phyloP scores from a whole-genome alignment of 805 yeast species.

The Myxozyma monticola region DNA sequence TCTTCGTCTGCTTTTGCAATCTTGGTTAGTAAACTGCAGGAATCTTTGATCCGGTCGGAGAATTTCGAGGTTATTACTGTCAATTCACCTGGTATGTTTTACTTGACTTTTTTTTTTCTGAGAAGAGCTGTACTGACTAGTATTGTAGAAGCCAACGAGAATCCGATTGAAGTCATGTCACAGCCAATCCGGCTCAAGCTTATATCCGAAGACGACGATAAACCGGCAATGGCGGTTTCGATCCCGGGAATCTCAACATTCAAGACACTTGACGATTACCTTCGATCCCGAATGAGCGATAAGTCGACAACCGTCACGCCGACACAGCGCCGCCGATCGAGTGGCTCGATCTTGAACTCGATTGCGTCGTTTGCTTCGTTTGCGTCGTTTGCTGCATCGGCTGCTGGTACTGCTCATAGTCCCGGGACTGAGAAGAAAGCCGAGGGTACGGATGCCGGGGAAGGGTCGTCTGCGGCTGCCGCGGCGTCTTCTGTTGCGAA shows the following conservation, averaged over 20 bases:
- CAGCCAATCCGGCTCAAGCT: slow-evolving; percentile 67
- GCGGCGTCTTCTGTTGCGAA: no score
- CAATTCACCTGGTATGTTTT: slow-evolving; percentile 38
- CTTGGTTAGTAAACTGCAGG: slow-evolving; percentile 64
- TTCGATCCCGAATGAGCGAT: slow-evolving; percentile 42
- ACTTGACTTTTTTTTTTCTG: not conserved
- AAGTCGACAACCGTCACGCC: no score
- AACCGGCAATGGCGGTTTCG: slow-evolving; percentile 39
- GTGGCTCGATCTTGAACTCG: no score
- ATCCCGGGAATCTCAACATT: slow-evolving; percentile 58
- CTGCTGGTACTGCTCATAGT: slow-evolving; percentile 6
- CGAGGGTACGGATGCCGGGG: not conserved
- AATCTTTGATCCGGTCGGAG: slow-evolving; percentile 71
- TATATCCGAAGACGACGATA: slow-evolving; percentile 40
- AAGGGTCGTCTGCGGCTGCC: not conserved
- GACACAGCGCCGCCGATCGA: no score
- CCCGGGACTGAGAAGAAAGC: slow-evolving; percentile 9
- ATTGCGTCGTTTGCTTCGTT: slow-evolving; percentile 17
- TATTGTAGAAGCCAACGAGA: slow-evolving; percentile 9
- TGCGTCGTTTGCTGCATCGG: slow-evolving; percentile 24
- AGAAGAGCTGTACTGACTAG: slow-evolving; percentile 5
- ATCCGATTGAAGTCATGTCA: slow-evolving; percentile 48
- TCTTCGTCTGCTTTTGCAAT: slow-evolving; percentile 42
- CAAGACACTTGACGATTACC: slow-evolving; percentile 47
- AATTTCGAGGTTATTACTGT: slow-evolving; percentile 62